Evolutionary conservation across 2,329 filamentous ascomycete species (phyloP).

Genomic region (Aspergillaceae sp.): DNA sequence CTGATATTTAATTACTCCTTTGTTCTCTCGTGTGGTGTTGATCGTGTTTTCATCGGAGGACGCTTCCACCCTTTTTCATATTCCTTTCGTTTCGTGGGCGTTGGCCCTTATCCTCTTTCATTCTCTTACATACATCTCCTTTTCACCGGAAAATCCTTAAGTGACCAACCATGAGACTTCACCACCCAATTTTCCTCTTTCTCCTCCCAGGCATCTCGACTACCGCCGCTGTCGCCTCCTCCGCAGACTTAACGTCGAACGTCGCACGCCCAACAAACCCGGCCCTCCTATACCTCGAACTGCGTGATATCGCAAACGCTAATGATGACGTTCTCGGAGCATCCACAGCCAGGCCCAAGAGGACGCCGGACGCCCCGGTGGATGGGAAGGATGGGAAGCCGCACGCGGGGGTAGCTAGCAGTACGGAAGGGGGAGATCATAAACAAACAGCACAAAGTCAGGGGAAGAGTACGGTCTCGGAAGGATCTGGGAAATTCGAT

Average conservation of each 20-base stretch:
- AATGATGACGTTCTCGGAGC: constrained; percentile 10
- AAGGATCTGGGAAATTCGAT: constrained; percentile 17
- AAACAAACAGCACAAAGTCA: constrained; percentile 23
- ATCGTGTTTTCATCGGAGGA: neutral
- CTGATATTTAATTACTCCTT: neutral
- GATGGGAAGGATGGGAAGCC: constrained; percentile 92
- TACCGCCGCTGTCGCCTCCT: constrained; percentile 5
- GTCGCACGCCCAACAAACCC: neutral
- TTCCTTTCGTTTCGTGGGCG: neutral
- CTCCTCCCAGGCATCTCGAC: constrained; percentile 27
- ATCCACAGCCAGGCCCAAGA: constrained; percentile 32
- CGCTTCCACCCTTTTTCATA: no score
- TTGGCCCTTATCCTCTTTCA: neutral
- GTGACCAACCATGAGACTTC: constrained; percentile 25
- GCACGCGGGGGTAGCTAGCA: constrained; percentile 61
- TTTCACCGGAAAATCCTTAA: neutral
- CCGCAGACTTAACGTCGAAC: constrained; percentile 10
- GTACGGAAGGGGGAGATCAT: constrained; percentile 45
- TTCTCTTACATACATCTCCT: neutral
- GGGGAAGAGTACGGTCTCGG: constrained; percentile 19
- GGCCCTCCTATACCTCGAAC: neutral
- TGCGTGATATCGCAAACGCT: neutral
- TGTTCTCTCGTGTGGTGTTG: neutral
- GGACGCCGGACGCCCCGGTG: constrained; percentile 74
- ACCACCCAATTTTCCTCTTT: constrained; percentile 20